Conservation (phyloP, 1,284 basidiomycete genomes). For the Macrocybe sp. region DNA sequence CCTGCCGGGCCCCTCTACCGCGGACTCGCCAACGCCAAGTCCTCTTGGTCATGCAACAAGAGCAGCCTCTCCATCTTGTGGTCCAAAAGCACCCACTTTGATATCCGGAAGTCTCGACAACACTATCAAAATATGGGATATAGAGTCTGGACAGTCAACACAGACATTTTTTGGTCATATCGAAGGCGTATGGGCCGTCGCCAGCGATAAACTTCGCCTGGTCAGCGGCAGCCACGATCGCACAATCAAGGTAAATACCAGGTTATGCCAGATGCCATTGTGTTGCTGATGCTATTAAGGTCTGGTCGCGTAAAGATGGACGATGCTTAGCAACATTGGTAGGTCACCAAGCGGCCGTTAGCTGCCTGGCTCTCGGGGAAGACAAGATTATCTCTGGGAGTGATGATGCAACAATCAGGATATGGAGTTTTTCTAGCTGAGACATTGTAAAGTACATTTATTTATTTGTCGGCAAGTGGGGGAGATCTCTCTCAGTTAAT, state of each 20-base stretch:
- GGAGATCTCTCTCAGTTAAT: too few species aligned
- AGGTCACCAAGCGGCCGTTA: slow-evolving; percentile 93
- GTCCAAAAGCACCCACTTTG: slow-evolving; percentile 63
- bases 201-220: slow-evolving; percentile 87
- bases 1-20: background rate
- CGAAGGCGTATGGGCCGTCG: slow-evolving; percentile 96
- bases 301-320: slow-evolving; percentile 93
- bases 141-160: slow-evolving; percentile 77
- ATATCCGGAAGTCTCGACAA: slow-evolving; percentile 94
- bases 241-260: slow-evolving; percentile 73
- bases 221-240: slow-evolving; percentile 92
- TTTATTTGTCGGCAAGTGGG: too few species aligned
- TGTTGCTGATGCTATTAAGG: slow-evolving; percentile 34
- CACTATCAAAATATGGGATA: slow-evolving; percentile 95
- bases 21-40: slow-evolving; percentile 1
- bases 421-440: slow-evolving; percentile 74
- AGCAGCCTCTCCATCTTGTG: background rate
- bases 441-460: background rate
- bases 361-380: slow-evolving; percentile 86
- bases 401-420: slow-evolving; percentile 78
- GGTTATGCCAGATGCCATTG: slow-evolving; percentile 5
- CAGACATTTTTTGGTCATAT: slow-evolving; percentile 95
- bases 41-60: background rate
- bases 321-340: slow-evolving; percentile 88
- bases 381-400: slow-evolving; percentile 95